Percentiles rank a stretch among this genome's conserved stretches.
phyloP scores from a whole-genome alignment of 1,139 yeast genomes.

The Saccharomyces pastorianus region DNA sequence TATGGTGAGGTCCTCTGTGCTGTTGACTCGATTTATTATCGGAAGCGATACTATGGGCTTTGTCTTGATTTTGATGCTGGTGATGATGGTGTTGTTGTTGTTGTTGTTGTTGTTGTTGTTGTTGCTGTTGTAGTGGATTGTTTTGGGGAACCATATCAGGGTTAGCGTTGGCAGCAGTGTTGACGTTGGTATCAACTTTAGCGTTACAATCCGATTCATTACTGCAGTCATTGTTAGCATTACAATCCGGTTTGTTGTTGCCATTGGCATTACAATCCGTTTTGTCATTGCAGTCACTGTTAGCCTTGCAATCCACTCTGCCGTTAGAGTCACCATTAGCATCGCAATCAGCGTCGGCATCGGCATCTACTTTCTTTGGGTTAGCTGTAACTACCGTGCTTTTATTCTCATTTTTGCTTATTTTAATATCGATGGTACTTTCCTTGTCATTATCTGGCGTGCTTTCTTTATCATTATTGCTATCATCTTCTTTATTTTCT shows the following conservation, averaged over 20 bases:
- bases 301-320: neutral
- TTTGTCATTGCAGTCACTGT: neutral
- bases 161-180: neutral
- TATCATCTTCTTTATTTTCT: neutral
- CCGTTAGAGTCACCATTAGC: neutral
- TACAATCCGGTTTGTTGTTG: neutral
- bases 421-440: neutral
- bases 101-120: slow-evolving; percentile 1
- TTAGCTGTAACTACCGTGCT: neutral
- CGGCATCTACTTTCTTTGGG: neutral
- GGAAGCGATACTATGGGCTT: slow-evolving; percentile 8
- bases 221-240: neutral
- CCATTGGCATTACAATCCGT: neutral
- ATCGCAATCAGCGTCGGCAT: neutral
- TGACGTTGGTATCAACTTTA: neutral
- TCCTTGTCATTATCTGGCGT: slow-evolving; percentile 3
- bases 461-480: neutral
- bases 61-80: neutral
- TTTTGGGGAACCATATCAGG: neutral
- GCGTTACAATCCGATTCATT: neutral
- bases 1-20: slow-evolving; percentile 17
- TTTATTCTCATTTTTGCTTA: neutral
- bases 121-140: slow-evolving; percentile 2
- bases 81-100: slow-evolving; percentile 2
- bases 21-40: slow-evolving; percentile 11